phyloP scores from a whole-genome alignment of 768 basidiomycete species.

The Suillus lakei region DNA sequence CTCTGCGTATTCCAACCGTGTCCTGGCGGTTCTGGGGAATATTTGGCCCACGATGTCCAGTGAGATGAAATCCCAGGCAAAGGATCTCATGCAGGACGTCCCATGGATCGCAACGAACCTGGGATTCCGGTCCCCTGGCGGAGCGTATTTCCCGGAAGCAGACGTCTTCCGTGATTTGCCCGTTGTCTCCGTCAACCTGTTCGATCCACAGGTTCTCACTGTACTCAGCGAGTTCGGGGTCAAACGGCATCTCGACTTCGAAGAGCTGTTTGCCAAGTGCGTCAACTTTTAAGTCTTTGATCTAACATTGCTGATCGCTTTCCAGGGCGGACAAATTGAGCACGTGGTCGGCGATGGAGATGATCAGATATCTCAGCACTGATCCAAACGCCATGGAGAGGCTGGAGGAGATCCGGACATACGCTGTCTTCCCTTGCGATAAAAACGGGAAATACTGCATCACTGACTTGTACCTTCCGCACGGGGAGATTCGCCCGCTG shows the following conservation, averaged over 20 bases:
- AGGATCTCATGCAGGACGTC: constrained; percentile 50
- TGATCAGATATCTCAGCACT: constrained; percentile 80
- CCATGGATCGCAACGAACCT: constrained; percentile 74
- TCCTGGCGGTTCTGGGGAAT: constrained; percentile 51
- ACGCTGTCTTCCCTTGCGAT: constrained; percentile 12
- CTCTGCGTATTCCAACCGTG: constrained; percentile 75
- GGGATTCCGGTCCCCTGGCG: constrained; percentile 69
- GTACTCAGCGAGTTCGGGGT: constrained; percentile 70
- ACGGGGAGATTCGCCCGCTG: constrained; percentile 65
- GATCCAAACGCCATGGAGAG: constrained; percentile 48
- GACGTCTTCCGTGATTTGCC: constrained; percentile 89
- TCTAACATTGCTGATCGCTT: constrained; percentile 7
- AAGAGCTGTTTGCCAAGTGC: constrained; percentile 81
- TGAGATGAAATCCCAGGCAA: constrained; percentile 50
- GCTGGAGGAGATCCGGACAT: constrained; percentile 1
- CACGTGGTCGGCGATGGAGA: constrained; percentile 80
- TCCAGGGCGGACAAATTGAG: constrained; percentile 79
- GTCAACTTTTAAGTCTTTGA: constrained; percentile 9
- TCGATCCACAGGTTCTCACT: constrained; percentile 60
- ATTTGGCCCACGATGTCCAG: constrained; percentile 67
- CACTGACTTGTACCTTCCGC: constrained; percentile 82
- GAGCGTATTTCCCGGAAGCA: constrained; percentile 86
- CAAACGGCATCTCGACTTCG: constrained; percentile 81
- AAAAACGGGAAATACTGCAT: constrained; percentile 10
- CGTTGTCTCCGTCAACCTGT: constrained; percentile 58